Conservation (phyloP, 805 yeast genomes). For the Pichia ethanolica region DNA sequence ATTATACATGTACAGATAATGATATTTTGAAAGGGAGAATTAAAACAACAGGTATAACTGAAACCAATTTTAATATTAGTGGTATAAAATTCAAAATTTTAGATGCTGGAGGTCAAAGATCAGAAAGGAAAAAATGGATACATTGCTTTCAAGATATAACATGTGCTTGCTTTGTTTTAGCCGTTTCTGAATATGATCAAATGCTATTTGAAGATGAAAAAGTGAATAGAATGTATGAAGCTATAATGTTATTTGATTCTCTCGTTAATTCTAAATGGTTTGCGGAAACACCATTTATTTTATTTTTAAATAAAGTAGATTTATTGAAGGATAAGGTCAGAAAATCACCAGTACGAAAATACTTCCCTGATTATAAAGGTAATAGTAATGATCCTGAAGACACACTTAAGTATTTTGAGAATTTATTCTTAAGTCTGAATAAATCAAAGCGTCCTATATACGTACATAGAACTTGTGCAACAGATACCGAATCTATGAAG, state of each 20-base stretch:
- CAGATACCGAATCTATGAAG: constrained; percentile 82
- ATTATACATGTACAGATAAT: constrained; percentile 64
- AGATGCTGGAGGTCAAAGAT: constrained; percentile 97
- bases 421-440: constrained; percentile 56
- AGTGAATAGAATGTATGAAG: constrained; percentile 87
- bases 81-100: constrained; percentile 65
- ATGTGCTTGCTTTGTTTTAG: constrained; percentile 79
- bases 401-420: constrained; percentile 66
- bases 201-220: constrained; percentile 81
- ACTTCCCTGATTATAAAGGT: constrained; percentile 76
- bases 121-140: constrained; percentile 95
- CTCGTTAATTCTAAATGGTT: constrained; percentile 85
- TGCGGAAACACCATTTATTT: constrained; percentile 73
- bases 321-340: constrained; percentile 64
- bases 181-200: constrained; percentile 90
- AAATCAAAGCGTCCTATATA: constrained; percentile 67
- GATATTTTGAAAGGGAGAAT: constrained; percentile 88
- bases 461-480: constrained; percentile 91
- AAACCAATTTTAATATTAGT: constrained; percentile 64
- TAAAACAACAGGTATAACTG: constrained; percentile 93
- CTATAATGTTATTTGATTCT: constrained; percentile 75
- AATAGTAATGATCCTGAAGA: constrained; percentile 54
- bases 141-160: constrained; percentile 90
- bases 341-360: constrained; percentile 56
- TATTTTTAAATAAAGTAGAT: constrained; percentile 86